A percentile compares a stretch with the other conserved stretches of the same genome.
These are phyloP conservation scores for Nissolia schottii DNA, from an alignment of 306 rosid species.

Conservation along the genomic window DNA sequence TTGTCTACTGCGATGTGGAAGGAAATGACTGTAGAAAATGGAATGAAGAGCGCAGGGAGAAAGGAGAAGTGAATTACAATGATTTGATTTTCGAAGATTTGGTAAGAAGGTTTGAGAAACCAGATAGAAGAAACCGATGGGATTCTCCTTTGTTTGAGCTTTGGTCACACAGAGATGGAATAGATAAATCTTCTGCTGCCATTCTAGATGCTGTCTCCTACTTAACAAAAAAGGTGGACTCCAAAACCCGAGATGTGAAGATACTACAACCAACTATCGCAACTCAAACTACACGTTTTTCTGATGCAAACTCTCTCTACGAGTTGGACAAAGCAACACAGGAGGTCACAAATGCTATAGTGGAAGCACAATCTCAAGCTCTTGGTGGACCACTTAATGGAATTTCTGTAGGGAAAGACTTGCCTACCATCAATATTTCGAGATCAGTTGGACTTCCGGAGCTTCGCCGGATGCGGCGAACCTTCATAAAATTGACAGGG, in stretches of 20 bases:
- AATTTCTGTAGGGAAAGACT: slow-evolving; percentile 60
- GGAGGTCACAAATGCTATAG: slow-evolving; percentile 69
- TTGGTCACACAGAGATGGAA: slow-evolving; percentile 64
- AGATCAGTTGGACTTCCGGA: slow-evolving; percentile 77
- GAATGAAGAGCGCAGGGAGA: slow-evolving; percentile 75
- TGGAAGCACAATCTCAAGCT: slow-evolving; percentile 83
- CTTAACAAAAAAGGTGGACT: slow-evolving; percentile 69
- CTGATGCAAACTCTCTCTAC: slow-evolving; percentile 76
- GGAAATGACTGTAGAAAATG: slow-evolving; percentile 64
- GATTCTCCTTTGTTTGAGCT: slow-evolving; percentile 90
- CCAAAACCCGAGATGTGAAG: slow-evolving; percentile 78
- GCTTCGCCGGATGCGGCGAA: slow-evolving; percentile 75
- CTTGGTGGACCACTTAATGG: slow-evolving; percentile 81
- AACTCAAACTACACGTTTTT: slow-evolving; percentile 60
- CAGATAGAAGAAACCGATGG: slow-evolving; percentile 87
- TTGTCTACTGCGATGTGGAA: slow-evolving; percentile 70
- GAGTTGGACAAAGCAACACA: slow-evolving; percentile 90
- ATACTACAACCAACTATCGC: slow-evolving; percentile 90
- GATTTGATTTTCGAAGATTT: slow-evolving; percentile 77
- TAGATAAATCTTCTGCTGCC: slow-evolving; percentile 54
- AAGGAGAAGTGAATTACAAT: slow-evolving; percentile 54
- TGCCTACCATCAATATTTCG: slow-evolving; percentile 56
- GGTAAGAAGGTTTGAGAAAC: slow-evolving; percentile 81
- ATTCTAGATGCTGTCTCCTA: slow-evolving; percentile 55
- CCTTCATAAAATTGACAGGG: slow-evolving; percentile 84